phyloP scores from a whole-genome alignment of 2,329 filamentous ascomycete species.

The Calonectria pseudoturangicola region DNA sequence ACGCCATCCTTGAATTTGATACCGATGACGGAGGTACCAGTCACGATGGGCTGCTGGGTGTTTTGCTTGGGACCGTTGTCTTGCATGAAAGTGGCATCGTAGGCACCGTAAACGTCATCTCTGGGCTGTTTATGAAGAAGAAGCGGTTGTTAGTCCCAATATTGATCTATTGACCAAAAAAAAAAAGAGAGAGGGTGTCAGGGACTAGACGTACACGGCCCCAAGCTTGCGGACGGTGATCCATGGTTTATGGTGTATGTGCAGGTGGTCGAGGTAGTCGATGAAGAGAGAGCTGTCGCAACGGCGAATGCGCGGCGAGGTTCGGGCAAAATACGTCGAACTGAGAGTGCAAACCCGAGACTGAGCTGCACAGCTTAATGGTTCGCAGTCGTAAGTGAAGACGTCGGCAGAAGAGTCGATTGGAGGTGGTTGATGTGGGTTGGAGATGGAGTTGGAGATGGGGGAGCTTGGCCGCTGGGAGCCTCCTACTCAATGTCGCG shows the following conservation, averaged over 20 bases:
- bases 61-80: constrained; percentile 83
- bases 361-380: not conserved
- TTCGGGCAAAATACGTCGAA: not conserved
- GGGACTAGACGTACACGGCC: constrained; percentile 75
- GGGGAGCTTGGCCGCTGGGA: constrained; percentile 35
- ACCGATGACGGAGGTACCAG: constrained; percentile 94
- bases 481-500: constrained; percentile 57
- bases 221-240: constrained; percentile 84
- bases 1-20: constrained; percentile 98
- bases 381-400: constrained; percentile 22
- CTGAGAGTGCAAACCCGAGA: not conserved
- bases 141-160: constrained; percentile 28
- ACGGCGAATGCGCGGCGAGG: not conserved
- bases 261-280: constrained; percentile 41
- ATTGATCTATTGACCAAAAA: not conserved
- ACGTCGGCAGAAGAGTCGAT: constrained; percentile 42
- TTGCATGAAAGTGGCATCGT: constrained; percentile 91
- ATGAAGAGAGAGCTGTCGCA: constrained; percentile 22
- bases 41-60: constrained; percentile 95
- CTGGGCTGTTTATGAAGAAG: constrained; percentile 79
- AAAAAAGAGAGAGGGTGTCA: not conserved
- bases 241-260: constrained; percentile 68
- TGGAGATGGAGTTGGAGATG: constrained; percentile 41
- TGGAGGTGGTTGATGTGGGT: constrained; percentile 43
- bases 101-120: constrained; percentile 96